phyloP scores from a whole-genome alignment of 2,329 filamentous ascomycete genomes.

The Ciborinia camelliae region DNA sequence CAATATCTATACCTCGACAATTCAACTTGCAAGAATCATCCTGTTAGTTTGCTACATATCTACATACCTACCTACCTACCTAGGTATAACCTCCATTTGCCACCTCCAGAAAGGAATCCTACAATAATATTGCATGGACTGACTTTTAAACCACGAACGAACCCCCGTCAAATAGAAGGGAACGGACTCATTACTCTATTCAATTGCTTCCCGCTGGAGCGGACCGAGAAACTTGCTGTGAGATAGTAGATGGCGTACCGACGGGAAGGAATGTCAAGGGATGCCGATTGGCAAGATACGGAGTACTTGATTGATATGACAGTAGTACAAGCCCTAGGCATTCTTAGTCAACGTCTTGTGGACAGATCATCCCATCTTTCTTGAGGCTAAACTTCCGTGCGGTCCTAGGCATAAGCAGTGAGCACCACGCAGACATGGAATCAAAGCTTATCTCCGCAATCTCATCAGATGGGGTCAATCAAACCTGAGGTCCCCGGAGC shows the following conservation, averaged over 20 bases:
- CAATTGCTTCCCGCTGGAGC: conserved; percentile 2
- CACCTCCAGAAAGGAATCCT: background rate
- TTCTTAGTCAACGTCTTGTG: conserved; percentile 5
- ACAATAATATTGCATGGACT: conserved; percentile 10
- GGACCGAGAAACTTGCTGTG: conserved; percentile 9
- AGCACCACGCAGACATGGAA: conserved; percentile 9
- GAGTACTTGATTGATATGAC: background rate
- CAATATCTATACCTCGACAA: background rate
- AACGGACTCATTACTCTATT: background rate
- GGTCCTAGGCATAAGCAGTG: background rate
- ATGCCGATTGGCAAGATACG: conserved; percentile 9
- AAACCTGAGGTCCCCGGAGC: background rate
- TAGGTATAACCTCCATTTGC: background rate
- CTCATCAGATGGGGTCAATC: conserved; percentile 1
- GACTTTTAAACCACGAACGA: background rate
- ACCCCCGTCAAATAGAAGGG: background rate
- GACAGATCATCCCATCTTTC: conserved; percentile 20
- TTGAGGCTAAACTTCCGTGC: conserved; percentile 11
- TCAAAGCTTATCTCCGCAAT: conserved; percentile 13
- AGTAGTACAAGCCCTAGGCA: background rate
- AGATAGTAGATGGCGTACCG: conserved; percentile 7
- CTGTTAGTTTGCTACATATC: background rate
- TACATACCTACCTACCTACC: background rate
- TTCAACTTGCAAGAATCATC: background rate
- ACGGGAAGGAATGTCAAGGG: conserved; percentile 5